These are phyloP conservation scores for Populus pruinosa DNA, from an alignment of 345 rosid genomes.

Conservation along the genomic window DNA sequence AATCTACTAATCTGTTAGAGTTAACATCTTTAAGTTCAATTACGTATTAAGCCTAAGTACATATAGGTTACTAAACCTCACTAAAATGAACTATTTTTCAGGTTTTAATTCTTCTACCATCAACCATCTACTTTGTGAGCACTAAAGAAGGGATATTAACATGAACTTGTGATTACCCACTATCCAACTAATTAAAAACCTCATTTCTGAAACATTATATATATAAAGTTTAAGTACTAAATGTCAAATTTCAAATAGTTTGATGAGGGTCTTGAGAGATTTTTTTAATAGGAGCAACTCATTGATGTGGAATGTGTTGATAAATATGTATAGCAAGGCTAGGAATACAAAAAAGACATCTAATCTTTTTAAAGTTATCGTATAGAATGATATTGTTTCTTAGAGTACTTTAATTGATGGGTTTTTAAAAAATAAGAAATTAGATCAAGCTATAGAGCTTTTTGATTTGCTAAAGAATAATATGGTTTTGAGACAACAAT, in stretches of 20 bases:
- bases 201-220: conserved; percentile 19
- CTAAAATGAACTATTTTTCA: too few relatives aligned
- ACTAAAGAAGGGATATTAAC: too few relatives aligned
- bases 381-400: conserved; percentile 18
- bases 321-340: conserved; percentile 56
- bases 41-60: too few relatives aligned
- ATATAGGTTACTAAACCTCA: too few relatives aligned
- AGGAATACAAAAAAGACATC: conserved; percentile 43
- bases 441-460: conserved; percentile 39
- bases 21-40: too few relatives aligned
- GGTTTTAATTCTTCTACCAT: too few relatives aligned
- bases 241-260: conserved; percentile 42
- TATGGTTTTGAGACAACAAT: conserved; percentile 66
- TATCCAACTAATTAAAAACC: too few relatives aligned
- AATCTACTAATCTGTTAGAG: too few relatives aligned
- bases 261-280: conserved; percentile 61
- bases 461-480: conserved; percentile 60
- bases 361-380: conserved; percentile 53
- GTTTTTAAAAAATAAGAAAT: conserved; percentile 42
- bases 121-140: too few relatives aligned
- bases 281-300: conserved; percentile 34
- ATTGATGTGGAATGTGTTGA: conserved; percentile 64
- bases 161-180: too few relatives aligned
- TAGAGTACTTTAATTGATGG: conserved; percentile 83
- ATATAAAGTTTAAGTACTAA: conserved; percentile 32